Evolutionary conservation across 2,329 filamentous ascomycete species (phyloP).

Genomic region (Chaetomium globosum): DNA sequence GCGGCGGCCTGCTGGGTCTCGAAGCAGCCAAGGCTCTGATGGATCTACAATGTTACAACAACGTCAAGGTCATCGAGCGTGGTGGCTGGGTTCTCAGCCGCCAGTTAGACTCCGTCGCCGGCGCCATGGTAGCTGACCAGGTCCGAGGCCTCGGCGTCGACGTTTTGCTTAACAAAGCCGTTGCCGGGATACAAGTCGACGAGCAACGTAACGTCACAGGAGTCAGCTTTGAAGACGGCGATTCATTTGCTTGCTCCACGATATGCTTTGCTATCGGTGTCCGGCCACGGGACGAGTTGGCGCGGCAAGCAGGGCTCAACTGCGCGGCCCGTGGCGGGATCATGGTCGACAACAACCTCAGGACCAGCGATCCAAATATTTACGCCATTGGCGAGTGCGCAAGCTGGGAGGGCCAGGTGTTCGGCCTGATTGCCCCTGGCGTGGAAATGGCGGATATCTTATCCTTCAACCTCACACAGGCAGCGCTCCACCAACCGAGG

Average conservation of each 20-base stretch:
- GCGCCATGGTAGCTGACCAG: constrained; percentile 78
- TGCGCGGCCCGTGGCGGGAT: constrained; percentile 75
- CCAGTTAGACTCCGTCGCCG: constrained; percentile 80
- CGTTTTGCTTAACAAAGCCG: constrained; percentile 74
- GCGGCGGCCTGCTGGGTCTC: constrained; percentile 80
- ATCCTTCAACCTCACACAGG: constrained; percentile 86
- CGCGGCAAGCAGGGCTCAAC: constrained; percentile 67
- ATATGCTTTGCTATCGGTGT: constrained; percentile 92
- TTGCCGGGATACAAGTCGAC: constrained; percentile 71
- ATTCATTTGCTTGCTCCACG: constrained; percentile 74
- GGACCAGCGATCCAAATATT: constrained; percentile 70
- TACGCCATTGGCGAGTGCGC: constrained; percentile 92
- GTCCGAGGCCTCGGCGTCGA: constrained; percentile 78
- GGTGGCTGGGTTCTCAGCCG: constrained; percentile 81
- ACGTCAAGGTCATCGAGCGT: constrained; percentile 78
- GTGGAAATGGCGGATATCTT: constrained; percentile 92
- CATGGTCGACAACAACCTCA: constrained; percentile 66
- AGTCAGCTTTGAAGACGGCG: constrained; percentile 78
- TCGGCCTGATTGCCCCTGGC: constrained; percentile 84
- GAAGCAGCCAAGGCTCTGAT: constrained; percentile 93
- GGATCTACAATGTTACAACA: constrained; percentile 73
- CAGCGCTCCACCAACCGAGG: constrained; percentile 68
- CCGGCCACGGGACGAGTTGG: constrained; percentile 76
- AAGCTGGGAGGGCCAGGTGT: constrained; percentile 84
- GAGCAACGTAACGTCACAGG: constrained; percentile 69